Evolutionary conservation across 2,329 filamentous ascomycete species (phyloP).

Genomic region (Grosmannia huntii): DNA sequence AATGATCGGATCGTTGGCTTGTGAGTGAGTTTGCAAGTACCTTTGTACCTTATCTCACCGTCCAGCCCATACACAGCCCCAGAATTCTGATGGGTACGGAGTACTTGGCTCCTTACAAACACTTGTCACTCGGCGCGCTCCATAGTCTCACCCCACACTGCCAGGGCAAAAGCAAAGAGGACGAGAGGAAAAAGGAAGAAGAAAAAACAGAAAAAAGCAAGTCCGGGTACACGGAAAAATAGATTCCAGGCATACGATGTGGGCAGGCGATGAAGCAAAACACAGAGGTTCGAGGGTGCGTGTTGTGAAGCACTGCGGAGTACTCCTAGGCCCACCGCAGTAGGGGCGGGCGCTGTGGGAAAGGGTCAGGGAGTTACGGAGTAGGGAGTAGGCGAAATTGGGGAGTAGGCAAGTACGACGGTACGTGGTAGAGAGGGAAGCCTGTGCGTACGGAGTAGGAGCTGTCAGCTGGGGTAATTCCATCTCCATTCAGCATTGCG

Average conservation of each 20-base stretch:
- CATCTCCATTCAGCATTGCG: neutral
- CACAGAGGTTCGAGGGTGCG: neutral
- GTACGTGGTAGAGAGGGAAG: neutral
- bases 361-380: neutral
- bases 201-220: constrained; percentile 2
- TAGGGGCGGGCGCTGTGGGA: neutral
- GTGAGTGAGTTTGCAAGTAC: neutral
- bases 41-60: neutral
- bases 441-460: neutral
- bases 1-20: neutral
- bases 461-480: neutral
- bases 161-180: neutral
- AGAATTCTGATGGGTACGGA: neutral
- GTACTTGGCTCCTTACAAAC: neutral
- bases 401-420: no score
- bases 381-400: neutral
- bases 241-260: neutral
- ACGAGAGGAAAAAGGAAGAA: neutral
- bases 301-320: neutral
- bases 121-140: neutral
- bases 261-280: neutral
- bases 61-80: neutral
- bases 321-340: no score
- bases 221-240: neutral
- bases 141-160: neutral